These are phyloP conservation scores for Syzygium syzygioides DNA, from an alignment of 441 rosid genomes.

Conservation along the genomic window DNA sequence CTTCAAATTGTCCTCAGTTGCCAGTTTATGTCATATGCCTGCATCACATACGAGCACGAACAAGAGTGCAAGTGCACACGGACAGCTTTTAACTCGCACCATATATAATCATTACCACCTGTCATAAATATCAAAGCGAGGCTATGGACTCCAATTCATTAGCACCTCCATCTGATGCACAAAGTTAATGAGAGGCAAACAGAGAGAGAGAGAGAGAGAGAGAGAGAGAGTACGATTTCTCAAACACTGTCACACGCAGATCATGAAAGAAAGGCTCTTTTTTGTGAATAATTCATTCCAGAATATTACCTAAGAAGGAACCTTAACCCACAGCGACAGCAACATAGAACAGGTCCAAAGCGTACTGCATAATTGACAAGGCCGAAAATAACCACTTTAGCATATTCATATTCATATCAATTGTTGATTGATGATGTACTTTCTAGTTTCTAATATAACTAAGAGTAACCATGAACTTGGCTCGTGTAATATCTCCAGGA, in stretches of 20 bases:
- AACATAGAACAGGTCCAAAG: slow-evolving; percentile 11
- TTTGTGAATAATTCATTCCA: not conserved
- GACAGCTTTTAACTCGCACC: not conserved
- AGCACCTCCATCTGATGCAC: not conserved
- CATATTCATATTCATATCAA: not conserved
- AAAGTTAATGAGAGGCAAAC: not conserved
- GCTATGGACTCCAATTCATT: not conserved
- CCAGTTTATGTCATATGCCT: not conserved
- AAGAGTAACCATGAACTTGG: not conserved
- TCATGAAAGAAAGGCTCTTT: not conserved
- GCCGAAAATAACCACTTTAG: not conserved
- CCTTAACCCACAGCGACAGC: slow-evolving; percentile 15
- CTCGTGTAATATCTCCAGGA: not conserved
- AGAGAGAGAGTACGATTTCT: not conserved
- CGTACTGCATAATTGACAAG: not conserved
- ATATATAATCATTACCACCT: no score
- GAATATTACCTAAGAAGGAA: slow-evolving; percentile 8
- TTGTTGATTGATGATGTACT: not conserved
- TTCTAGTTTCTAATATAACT: not conserved
- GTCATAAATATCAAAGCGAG: not conserved
- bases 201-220: no score
- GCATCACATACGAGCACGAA: not conserved
- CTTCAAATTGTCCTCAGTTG: not conserved
- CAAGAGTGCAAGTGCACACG: not conserved
- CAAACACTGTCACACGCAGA: not conserved